Evolutionary conservation across 768 basidiomycete species (phyloP).

Genomic region (Coprinellus aureogranulatus): DNA sequence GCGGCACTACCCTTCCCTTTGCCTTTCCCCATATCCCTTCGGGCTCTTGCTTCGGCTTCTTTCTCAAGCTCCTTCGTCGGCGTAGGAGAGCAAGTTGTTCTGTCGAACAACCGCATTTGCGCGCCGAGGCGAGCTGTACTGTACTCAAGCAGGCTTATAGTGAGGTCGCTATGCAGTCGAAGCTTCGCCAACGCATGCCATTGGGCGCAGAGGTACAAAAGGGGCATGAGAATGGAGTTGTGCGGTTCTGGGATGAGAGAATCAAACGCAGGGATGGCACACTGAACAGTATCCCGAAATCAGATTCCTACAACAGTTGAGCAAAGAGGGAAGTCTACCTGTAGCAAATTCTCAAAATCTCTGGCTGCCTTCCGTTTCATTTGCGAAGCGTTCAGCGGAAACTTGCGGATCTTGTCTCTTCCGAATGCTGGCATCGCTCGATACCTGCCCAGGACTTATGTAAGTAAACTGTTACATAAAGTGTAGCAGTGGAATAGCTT

Average conservation of each 20-base stretch:
- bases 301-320: no score
- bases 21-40: background rate
- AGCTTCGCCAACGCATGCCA: conserved; percentile 14
- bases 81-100: background rate
- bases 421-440: background rate
- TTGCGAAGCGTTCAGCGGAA: conserved; percentile 23
- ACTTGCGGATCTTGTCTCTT: conserved; percentile 21
- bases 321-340: conserved; percentile 20
- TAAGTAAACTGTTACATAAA: no score
- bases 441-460: no score
- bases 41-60: background rate
- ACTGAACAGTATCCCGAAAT: no score
- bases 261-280: conserved; percentile 10
- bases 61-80: background rate
- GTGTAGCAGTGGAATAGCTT: no score
- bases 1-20: background rate
- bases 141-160: background rate
- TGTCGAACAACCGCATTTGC: conserved; percentile 2
- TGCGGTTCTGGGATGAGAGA: conserved; percentile 3
- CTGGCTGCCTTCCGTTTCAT: conserved; percentile 25
- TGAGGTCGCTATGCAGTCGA: conserved; percentile 7
- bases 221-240: background rate
- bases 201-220: background rate
- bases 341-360: conserved; percentile 33
- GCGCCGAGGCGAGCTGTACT: background rate